Conservation (phyloP, 1,139 yeast species). For the Geotrichum klebahnii region DNA sequence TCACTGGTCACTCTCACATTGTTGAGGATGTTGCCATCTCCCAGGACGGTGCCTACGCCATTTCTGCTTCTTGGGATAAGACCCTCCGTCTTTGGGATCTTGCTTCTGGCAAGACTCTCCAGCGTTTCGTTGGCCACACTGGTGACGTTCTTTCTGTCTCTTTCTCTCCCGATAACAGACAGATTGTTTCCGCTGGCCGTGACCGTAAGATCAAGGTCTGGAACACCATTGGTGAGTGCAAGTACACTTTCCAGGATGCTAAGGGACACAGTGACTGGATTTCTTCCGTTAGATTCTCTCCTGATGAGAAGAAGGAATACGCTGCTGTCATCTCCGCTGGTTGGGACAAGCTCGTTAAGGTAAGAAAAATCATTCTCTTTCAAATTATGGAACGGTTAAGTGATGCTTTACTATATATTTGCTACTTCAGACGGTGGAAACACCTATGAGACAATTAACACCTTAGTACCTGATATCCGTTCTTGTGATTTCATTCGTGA, state of each 20-base stretch:
- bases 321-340: slow-evolving; percentile 94
- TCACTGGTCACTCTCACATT: slow-evolving; percentile 98
- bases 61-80: slow-evolving; percentile 99
- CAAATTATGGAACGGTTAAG: slow-evolving; percentile 18
- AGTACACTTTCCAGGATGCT: slow-evolving; percentile 67
- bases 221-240: slow-evolving; percentile 99
- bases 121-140: slow-evolving; percentile 97
- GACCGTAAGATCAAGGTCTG: slow-evolving; percentile 98
- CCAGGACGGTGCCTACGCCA: slow-evolving; percentile 96
- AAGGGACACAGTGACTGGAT: slow-evolving; percentile 99
- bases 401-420: slow-evolving; percentile 53
- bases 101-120: slow-evolving; percentile 88
- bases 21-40: slow-evolving; percentile 97
- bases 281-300: slow-evolving; percentile 93
- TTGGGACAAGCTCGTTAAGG: slow-evolving; percentile 97
- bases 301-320: slow-evolving; percentile 52
- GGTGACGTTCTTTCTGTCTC: slow-evolving; percentile 97
- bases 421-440: slow-evolving; percentile 94
- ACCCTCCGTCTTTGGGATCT: slow-evolving; percentile 99
- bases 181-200: slow-evolving; percentile 98
- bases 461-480: slow-evolving; percentile 81
- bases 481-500: neutral
- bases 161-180: slow-evolving; percentile 95
- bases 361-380: slow-evolving; percentile 20
- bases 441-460: slow-evolving; percentile 90